Percentiles rank a stretch among this genome's conserved stretches.
These are phyloP conservation scores for Rhododendron vialii DNA, from an alignment of 148 eudicot genomes.

Conservation along the genomic window DNA sequence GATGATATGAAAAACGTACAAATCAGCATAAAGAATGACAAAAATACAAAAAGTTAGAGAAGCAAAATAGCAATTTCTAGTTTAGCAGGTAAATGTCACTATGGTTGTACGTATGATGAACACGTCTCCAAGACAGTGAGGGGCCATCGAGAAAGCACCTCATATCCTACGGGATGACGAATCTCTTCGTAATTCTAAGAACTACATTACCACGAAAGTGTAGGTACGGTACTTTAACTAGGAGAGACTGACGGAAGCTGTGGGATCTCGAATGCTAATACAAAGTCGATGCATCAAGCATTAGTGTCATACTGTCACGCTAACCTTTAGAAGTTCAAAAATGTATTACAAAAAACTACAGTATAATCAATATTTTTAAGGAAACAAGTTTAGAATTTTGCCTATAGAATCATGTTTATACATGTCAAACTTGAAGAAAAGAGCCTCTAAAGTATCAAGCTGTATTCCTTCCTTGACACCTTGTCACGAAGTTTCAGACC, in stretches of 20 bases:
- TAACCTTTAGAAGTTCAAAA: neutral
- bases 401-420: neutral
- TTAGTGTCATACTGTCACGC: neutral
- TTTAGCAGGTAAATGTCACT: neutral
- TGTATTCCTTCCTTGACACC: neutral
- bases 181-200: neutral
- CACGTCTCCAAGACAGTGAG: neutral
- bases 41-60: neutral
- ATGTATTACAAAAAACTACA: neutral
- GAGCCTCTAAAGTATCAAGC: neutral
- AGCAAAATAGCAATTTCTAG: neutral
- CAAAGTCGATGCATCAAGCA: neutral
- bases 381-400: neutral
- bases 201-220: neutral
- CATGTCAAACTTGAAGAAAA: neutral
- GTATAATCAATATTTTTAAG: neutral
- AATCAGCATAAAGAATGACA: neutral
- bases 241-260: neutral
- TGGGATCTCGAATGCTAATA: neutral
- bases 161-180: neutral
- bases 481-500: neutral
- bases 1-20: neutral
- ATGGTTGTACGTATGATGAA: neutral
- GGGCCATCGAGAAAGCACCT: neutral
- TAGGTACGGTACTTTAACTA: neutral